phyloP scores from a whole-genome alignment of 2,329 filamentous ascomycete genomes.

The Sporothrix schenckii region DNA sequence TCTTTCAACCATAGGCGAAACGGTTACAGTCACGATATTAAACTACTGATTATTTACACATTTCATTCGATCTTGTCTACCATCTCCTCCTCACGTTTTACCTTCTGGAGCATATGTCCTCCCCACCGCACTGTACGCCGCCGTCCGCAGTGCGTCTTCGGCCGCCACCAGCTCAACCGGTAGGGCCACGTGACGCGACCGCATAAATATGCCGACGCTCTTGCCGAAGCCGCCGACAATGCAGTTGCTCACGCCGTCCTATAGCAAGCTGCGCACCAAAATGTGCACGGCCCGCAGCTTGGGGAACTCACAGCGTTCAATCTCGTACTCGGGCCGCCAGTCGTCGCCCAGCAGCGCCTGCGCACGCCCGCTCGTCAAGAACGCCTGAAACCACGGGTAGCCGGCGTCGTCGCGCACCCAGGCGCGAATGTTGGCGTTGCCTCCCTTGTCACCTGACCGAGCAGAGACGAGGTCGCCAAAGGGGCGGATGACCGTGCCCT shows the following conservation, averaged over 20 bases:
- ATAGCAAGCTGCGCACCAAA: conserved; percentile 51
- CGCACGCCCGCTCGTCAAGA: conserved; percentile 45
- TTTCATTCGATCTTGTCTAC: no score
- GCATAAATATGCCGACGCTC: conserved; percentile 55
- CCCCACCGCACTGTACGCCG: not conserved
- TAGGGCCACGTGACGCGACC: conserved; percentile 41
- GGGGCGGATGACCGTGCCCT: conserved; percentile 35
- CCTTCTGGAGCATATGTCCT: not conserved
- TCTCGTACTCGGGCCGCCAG: conserved; percentile 45
- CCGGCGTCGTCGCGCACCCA: conserved; percentile 29
- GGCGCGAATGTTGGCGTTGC: conserved; percentile 14
- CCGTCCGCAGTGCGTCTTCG: conserved; percentile 13
- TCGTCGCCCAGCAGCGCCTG: conserved; percentile 49
- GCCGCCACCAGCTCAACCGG: conserved; percentile 32
- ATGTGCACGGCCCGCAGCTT: conserved; percentile 39
- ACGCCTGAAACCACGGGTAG: conserved; percentile 29
- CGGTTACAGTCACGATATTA: no score
- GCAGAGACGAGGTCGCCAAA: conserved; percentile 43
- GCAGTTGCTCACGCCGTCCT: conserved; percentile 51
- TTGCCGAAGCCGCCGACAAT: conserved; percentile 56
- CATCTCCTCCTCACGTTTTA: not conserved
- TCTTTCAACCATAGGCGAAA: no score
- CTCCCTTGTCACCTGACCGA: conserved; percentile 43
- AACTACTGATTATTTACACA: no score
- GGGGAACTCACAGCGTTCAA: conserved; percentile 53